phyloP scores from a whole-genome alignment of 495 filamentous ascomycete species.

The Glarea lozoyensis region DNA sequence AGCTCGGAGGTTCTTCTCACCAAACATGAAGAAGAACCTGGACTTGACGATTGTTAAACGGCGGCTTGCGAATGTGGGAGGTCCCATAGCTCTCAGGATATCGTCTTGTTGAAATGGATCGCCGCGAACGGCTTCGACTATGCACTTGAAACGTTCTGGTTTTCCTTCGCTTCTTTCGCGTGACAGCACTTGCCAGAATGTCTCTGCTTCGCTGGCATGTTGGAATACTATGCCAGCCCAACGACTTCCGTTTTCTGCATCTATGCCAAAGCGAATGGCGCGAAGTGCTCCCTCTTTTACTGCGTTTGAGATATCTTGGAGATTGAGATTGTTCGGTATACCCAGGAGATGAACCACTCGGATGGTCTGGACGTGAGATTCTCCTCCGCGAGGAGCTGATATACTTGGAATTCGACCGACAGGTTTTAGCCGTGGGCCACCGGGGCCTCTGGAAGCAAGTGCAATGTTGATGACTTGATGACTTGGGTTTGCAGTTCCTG shows the following conservation, averaged over 20 bases:
- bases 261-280: constrained; percentile 11
- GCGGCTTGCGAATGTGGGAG: constrained; percentile 10
- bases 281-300: constrained; percentile 15
- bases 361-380: constrained; percentile 9
- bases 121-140: constrained; percentile 10
- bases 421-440: neutral
- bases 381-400: neutral
- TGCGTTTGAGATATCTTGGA: constrained; percentile 15
- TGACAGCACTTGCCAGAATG: constrained; percentile 6
- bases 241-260: constrained; percentile 1
- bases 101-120: constrained; percentile 10
- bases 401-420: constrained; percentile 3
- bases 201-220: constrained; percentile 11
- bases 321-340: constrained; percentile 10
- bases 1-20: constrained; percentile 4
- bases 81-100: constrained; percentile 11
- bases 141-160: constrained; percentile 14
- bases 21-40: constrained; percentile 18
- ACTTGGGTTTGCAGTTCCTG: constrained; percentile 2
- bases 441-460: too few relatives aligned
- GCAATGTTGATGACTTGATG: constrained; percentile 4
- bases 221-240: constrained; percentile 17
- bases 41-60: constrained; percentile 19
- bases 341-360: constrained; percentile 15
- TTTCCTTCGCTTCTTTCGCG: constrained; percentile 4